Conservation (phyloP, 179 eudicot genomes). For the Silene vulgaris region DNA sequence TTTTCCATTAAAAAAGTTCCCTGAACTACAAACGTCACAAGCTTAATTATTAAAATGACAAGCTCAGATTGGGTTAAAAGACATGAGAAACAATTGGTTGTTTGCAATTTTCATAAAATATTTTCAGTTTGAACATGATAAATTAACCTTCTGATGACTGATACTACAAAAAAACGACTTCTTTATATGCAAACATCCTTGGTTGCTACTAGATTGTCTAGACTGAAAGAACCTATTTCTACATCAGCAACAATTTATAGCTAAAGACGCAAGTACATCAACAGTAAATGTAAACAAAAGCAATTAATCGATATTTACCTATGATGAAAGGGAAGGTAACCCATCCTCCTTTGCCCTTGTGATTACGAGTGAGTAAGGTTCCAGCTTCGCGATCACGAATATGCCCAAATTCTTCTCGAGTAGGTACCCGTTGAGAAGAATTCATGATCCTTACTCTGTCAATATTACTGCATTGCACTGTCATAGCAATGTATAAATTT, state of each 20-base stretch:
- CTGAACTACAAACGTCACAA: background rate
- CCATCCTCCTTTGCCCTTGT: constrained; percentile 29
- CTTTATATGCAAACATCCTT: no score
- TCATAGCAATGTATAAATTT: background rate
- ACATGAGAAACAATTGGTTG: no score
- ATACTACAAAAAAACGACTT: no score
- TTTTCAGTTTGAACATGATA: no score
- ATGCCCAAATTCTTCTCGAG: background rate
- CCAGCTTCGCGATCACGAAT: background rate
- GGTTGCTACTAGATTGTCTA: no score
- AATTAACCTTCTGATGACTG: no score
- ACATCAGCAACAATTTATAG: no score
- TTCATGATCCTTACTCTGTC: constrained; percentile 7
- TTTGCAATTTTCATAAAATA: no score
- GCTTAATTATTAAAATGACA: background rate
- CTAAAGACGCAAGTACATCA: no score
- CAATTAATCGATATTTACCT: constrained; percentile 10
- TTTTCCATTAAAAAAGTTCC: background rate
- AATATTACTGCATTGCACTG: background rate
- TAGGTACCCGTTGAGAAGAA: constrained; percentile 7
- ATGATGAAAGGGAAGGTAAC: constrained; percentile 31
- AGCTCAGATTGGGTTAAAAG: background rate
- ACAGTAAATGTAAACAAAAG: no score
- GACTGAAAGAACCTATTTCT: no score
- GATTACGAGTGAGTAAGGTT: background rate